These are phyloP conservation scores for Dendrostoma leiphaemia DNA, from an alignment of 2,329 filamentous ascomycete genomes.

Conservation along the genomic window DNA sequence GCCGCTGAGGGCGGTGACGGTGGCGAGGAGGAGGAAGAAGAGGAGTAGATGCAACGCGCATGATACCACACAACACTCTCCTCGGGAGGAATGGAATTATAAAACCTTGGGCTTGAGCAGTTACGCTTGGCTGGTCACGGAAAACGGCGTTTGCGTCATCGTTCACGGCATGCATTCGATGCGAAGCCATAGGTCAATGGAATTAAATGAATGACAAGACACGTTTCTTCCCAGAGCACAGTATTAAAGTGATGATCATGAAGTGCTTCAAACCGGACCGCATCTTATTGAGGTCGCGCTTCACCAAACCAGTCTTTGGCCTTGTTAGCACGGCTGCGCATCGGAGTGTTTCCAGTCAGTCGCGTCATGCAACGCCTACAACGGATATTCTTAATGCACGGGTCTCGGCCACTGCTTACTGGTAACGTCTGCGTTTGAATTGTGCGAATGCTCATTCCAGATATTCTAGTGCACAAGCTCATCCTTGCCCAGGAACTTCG, in stretches of 20 bases:
- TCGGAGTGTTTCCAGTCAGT: too few relatives aligned
- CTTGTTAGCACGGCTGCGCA: too few relatives aligned
- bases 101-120: conserved; percentile 20
- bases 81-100: conserved; percentile 1
- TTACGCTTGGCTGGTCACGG: conserved; percentile 19
- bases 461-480: conserved; percentile 50
- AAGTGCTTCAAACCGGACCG: background rate
- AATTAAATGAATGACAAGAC: conserved; percentile 21
- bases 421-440: conserved; percentile 9
- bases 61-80: conserved; percentile 1
- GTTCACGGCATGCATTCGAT: conserved; percentile 13
- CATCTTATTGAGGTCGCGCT: too few relatives aligned
- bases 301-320: too few relatives aligned
- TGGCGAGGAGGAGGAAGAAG: conserved; percentile 83
- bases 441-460: background rate
- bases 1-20: conserved; percentile 83
- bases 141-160: conserved; percentile 21
- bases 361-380: too few relatives aligned
- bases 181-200: conserved; percentile 18
- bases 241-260: background rate
- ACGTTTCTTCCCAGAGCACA: conserved; percentile 15
- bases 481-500: conserved; percentile 72
- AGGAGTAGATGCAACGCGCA: conserved; percentile 53
- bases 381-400: too few relatives aligned
- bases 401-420: too few relatives aligned